Evolutionary conservation across 1,139 yeast genomes (phyloP).

Genomic region (Wickerhamomyces sp.): DNA sequence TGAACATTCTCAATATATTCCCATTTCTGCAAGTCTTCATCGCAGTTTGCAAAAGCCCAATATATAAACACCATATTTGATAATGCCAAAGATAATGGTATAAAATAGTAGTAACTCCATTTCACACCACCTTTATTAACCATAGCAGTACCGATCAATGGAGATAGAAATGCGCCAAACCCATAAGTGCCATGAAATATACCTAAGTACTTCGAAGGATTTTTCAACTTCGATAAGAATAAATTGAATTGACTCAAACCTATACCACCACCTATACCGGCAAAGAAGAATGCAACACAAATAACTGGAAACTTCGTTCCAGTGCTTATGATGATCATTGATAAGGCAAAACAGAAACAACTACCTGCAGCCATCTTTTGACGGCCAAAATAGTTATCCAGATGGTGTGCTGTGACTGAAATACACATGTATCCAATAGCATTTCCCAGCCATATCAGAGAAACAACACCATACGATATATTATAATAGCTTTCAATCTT

Average conservation of each 20-base stretch:
- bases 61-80: slow-evolving; percentile 28
- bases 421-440: slow-evolving; percentile 38
- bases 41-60: slow-evolving; percentile 39
- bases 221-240: slow-evolving; percentile 43
- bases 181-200: slow-evolving; percentile 59
- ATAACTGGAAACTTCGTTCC: slow-evolving; percentile 34
- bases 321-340: slow-evolving; percentile 25
- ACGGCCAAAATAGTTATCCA: slow-evolving; percentile 38
- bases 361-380: slow-evolving; percentile 24
- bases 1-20: slow-evolving; percentile 17
- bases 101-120: slow-evolving; percentile 54
- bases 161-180: slow-evolving; percentile 58
- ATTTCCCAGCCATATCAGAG: slow-evolving; percentile 41
- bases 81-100: slow-evolving; percentile 39
- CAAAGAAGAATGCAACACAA: slow-evolving; percentile 50
- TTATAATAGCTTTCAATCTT: slow-evolving; percentile 36
- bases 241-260: slow-evolving; percentile 53
- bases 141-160: slow-evolving; percentile 48
- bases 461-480: slow-evolving; percentile 39
- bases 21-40: slow-evolving; percentile 36
- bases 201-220: slow-evolving; percentile 46
- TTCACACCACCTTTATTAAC: slow-evolving; percentile 39
- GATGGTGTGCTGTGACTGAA: slow-evolving; percentile 32
- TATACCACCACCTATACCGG: slow-evolving; percentile 58
- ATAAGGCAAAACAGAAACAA: slow-evolving; percentile 20